A percentile compares a stretch with the other conserved stretches of the same genome.
phyloP scores from a whole-genome alignment of 352 stramenopile genomes.

The Blastocystis sp. region DNA sequence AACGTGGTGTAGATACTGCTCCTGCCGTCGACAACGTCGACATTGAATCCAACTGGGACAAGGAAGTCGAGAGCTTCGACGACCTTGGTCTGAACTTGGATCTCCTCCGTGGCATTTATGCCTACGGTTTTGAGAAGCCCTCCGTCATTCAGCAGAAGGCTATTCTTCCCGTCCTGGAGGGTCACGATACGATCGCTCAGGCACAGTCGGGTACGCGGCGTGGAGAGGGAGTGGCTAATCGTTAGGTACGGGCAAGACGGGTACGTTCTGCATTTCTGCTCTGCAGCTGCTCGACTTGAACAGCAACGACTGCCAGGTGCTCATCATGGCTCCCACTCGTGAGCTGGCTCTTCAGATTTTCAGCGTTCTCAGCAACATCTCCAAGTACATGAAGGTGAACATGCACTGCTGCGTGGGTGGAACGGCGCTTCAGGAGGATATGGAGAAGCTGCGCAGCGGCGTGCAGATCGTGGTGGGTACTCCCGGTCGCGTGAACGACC shows the following conservation, averaged over 20 bases:
- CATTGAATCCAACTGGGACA: conserved; percentile 97
- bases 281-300: conserved; percentile 94
- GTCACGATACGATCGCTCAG: conserved; percentile 97
- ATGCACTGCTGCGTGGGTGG: conserved; percentile 97
- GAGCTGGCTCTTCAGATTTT: conserved; percentile 98
- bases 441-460: conserved; percentile 93
- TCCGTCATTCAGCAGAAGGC: conserved; percentile 97
- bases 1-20: conserved; percentile 26
- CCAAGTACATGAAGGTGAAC: conserved; percentile 93
- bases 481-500: conserved; percentile 96
- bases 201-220: conserved; percentile 89
- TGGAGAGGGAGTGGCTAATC: conserved; percentile 52
- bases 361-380: conserved; percentile 77
- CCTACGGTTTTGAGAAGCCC: conserved; percentile 99
- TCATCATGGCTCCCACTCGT: conserved; percentile 98
- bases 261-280: conserved; percentile 97
- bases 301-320: conserved; percentile 93
- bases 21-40: conserved; percentile 87
- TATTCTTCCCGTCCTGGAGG: conserved; percentile 96
- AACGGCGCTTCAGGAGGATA: conserved; percentile 96
- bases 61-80: conserved; percentile 96
- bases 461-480: conserved; percentile 98
- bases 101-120: conserved; percentile 98
- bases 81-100: conserved; percentile 96
- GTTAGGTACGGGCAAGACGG: conserved; percentile 94